phyloP scores from a whole-genome alignment of 1,284 basidiomycete species.

The Puccinia polysora region DNA sequence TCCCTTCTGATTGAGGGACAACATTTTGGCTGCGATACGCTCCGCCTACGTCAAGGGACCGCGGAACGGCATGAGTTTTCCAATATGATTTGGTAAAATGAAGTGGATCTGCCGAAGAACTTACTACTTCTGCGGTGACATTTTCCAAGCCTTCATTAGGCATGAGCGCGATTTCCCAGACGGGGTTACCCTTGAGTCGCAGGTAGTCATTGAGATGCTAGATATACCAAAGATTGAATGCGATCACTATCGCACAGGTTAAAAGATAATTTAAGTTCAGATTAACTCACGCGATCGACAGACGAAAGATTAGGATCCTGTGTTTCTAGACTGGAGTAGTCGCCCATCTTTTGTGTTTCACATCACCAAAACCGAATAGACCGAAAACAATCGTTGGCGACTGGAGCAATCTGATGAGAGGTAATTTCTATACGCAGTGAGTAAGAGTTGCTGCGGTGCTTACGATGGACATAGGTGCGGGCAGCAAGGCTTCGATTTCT shows the following conservation, averaged over 20 bases:
- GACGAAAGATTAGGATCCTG: neutral
- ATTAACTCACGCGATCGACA: neutral
- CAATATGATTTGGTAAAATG: neutral
- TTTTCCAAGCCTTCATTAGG: neutral
- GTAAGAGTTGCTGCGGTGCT: no score
- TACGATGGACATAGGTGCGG: slow-evolving; percentile 7
- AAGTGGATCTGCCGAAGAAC: neutral
- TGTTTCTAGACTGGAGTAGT: slow-evolving; percentile 4
- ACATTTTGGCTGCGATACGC: slow-evolving; percentile 1
- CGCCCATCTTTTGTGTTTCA: neutral
- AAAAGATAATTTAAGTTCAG: neutral
- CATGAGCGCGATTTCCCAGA: no score
- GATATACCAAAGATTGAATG: neutral
- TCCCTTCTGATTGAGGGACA: neutral
- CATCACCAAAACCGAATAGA: neutral
- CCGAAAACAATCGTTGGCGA: neutral
- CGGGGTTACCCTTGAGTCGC: neutral
- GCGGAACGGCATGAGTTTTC: neutral
- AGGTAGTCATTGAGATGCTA: neutral
- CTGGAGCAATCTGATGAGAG: neutral
- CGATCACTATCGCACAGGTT: neutral
- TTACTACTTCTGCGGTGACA: slow-evolving; percentile 1
- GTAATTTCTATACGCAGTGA: neutral
- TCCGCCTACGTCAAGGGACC: neutral
- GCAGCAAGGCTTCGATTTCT: neutral